phyloP scores from a whole-genome alignment of 148 eudicot genomes.

The Vaccinium myrtillus region DNA sequence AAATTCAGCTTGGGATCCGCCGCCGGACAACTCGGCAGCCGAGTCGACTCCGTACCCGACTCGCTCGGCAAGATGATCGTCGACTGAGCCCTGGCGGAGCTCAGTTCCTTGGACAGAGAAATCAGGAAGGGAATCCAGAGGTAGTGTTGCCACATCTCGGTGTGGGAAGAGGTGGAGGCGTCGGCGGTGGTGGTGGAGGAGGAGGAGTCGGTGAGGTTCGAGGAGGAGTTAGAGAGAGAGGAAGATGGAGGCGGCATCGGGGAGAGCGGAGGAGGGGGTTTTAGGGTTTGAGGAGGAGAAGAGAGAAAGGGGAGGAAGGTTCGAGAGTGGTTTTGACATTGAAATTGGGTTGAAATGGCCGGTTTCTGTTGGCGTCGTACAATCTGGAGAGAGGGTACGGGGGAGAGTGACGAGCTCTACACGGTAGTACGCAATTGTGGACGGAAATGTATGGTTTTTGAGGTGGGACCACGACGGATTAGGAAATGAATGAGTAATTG shows the following conservation, averaged over 20 bases:
- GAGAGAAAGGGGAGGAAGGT: neutral
- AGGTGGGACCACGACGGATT: too few species aligned
- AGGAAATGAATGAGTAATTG: too few species aligned
- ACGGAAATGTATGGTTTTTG: too few species aligned
- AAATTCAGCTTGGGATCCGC: slow-evolving; percentile 57
- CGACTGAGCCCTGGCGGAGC: slow-evolving; percentile 29
- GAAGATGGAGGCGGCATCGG: slow-evolving; percentile 23
- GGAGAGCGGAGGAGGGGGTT: neutral
- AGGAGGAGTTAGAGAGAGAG: slow-evolving; percentile 17
- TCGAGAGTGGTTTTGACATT: slow-evolving; percentile 10
- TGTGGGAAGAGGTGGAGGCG: slow-evolving; percentile 13
- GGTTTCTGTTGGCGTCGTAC: neutral
- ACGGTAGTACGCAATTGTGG: neutral
- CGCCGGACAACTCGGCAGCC: slow-evolving; percentile 40
- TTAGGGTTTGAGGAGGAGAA: slow-evolving; percentile 1
- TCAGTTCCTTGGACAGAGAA: slow-evolving; percentile 30
- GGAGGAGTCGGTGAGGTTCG: slow-evolving; percentile 14
- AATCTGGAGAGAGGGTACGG: neutral
- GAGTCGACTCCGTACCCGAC: neutral
- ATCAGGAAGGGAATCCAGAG: slow-evolving; percentile 50
- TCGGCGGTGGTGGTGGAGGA: slow-evolving; percentile 7
- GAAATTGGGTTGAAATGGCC: neutral
- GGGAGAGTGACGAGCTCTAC: neutral
- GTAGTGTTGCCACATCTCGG: slow-evolving; percentile 26
- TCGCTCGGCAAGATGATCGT: slow-evolving; percentile 42